phyloP scores from a whole-genome alignment of 2,329 filamentous ascomycete genomes.

The Hymenoscyphus fraxineus region DNA sequence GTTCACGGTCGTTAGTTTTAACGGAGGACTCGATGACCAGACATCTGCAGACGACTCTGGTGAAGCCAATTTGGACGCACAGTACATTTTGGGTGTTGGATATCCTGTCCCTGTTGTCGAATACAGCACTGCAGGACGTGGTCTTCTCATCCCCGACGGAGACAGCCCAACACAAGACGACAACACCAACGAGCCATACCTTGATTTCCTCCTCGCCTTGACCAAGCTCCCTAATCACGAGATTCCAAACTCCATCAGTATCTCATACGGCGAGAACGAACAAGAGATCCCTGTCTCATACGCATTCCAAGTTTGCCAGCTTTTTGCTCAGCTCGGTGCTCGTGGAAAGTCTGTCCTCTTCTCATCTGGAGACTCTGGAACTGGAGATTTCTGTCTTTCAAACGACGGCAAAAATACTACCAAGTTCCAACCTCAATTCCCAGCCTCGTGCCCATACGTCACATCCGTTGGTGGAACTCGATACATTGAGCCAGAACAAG shows the following conservation, averaged over 20 bases:
- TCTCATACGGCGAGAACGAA: slow-evolving; percentile 59
- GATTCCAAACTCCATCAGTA: slow-evolving; percentile 53
- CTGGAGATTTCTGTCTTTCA: slow-evolving; percentile 44
- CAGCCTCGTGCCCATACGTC: slow-evolving; percentile 38
- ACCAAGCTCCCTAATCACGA: slow-evolving; percentile 48
- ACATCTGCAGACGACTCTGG: slow-evolving; percentile 39
- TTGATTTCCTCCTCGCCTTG: slow-evolving; percentile 52
- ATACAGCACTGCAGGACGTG: slow-evolving; percentile 46
- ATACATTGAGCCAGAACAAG: slow-evolving; percentile 33
- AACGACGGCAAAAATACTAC: slow-evolving; percentile 55
- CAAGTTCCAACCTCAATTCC: slow-evolving; percentile 59
- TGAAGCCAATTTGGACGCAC: slow-evolving; percentile 55
- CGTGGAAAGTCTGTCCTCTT: slow-evolving; percentile 52
- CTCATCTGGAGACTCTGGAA: slow-evolving; percentile 46
- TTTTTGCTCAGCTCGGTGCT: slow-evolving; percentile 51
- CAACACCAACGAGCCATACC: slow-evolving; percentile 64
- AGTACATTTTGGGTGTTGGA: slow-evolving; percentile 48
- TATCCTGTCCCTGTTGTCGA: slow-evolving; percentile 41
- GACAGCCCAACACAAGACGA: slow-evolving; percentile 36
- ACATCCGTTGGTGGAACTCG: slow-evolving; percentile 28
- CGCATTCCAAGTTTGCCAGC: slow-evolving; percentile 49
- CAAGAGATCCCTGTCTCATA: slow-evolving; percentile 50
- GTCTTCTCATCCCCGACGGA: slow-evolving; percentile 48
- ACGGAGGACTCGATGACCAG: slow-evolving; percentile 19
- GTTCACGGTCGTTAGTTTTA: slow-evolving; percentile 35